Conservation (phyloP, 495 filamentous ascomycete species). For the Penicillium tannophilum region DNA sequence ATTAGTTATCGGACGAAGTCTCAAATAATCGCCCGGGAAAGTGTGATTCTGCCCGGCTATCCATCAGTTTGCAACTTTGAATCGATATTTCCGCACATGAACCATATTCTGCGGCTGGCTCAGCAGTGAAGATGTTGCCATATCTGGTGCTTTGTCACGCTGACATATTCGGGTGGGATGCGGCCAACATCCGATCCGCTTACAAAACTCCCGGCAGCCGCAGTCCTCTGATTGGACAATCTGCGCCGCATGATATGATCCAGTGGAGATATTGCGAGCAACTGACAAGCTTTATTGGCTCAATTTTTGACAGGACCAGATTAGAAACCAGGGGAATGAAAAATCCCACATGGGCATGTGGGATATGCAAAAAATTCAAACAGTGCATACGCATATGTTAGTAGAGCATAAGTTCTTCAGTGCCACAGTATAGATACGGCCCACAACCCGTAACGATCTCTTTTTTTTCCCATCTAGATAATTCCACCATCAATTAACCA, state of each 20-base stretch:
- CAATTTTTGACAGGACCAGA: neutral
- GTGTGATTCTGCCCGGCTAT: too few relatives aligned
- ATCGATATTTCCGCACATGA: neutral
- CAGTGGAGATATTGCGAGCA: neutral
- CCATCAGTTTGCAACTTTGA: too few relatives aligned
- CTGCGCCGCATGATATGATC: neutral
- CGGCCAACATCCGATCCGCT: neutral
- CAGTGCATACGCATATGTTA: neutral
- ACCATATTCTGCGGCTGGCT: neutral
- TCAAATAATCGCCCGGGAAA: too few relatives aligned
- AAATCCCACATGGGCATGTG: neutral
- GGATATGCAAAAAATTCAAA: neutral
- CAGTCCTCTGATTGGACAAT: neutral
- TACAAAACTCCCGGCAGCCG: neutral
- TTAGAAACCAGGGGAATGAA: neutral
- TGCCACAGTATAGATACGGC: neutral
- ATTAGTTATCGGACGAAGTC: too few relatives aligned
- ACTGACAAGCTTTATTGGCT: neutral
- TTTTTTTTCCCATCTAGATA: neutral
- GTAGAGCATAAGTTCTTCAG: neutral
- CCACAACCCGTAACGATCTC: neutral
- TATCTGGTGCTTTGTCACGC: neutral
- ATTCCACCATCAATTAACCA: neutral
- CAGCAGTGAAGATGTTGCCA: neutral
- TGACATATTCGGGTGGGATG: neutral